Evolutionary conservation across 2,329 filamentous ascomycete genomes (phyloP), one percentile per base, ranked within the genome.

Genomic region (Thermochaetoides dissita): DNA sequence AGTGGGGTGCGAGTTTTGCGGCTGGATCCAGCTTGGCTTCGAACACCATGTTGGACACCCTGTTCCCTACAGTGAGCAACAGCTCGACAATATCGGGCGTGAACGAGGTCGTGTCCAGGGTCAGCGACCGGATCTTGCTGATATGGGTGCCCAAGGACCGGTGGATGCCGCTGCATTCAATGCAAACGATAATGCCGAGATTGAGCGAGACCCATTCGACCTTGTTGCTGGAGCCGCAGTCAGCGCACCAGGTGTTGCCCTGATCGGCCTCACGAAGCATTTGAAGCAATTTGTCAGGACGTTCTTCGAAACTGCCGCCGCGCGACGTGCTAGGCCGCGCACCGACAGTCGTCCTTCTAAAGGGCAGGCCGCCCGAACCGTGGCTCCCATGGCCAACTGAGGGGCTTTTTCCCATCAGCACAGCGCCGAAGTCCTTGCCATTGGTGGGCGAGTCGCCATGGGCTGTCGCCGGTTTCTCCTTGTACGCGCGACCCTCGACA

Each of bases 131-230:
- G 34, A 98, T 79, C 65, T 98, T 98, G 61, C 87, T 94, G 57
- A 98, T 95, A 60, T 98, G 91, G 2, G 91, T 98, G 9, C 91
- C 91, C 3, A 98, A 72, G 1, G 89, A 96, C 35, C 91, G 79
- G 62, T 98, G 91, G 47, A 98, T 95, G 49, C 91, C 91, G 58
- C 88, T 94, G 63, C 91, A 98, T 61, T 98, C 89, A 58, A 95
- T 95, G 64, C 91, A 98, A 12, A 98, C 73, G 41, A 98, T 81
- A 46, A 98, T 94, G 37, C 85, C 91, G 5, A 98, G 71, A 55
- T 98, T 98, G 63, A 98, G 94, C 0, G 91, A 96, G 29, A 96
- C 91, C 91, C 91, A 98, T 61, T 98, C 91, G 17, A 94, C 88
- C 65, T 95, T 96, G 56, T 79, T 76, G 31, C 83, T 81, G 7